phyloP scores from a whole-genome alignment of 2,329 filamentous ascomycete genomes.

The Rugonectria rugulosa region DNA sequence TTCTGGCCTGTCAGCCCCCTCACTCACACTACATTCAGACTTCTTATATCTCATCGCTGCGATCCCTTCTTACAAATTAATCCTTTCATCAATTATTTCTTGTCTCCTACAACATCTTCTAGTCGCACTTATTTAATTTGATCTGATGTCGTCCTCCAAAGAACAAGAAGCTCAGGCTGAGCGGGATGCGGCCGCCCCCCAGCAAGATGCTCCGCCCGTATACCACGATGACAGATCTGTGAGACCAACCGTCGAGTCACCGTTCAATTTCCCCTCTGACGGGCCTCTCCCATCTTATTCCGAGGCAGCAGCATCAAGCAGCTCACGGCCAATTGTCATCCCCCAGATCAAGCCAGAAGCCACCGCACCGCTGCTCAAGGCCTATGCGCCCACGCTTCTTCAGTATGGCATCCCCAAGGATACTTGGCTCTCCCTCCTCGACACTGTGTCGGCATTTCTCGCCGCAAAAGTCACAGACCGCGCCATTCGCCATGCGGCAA shows the following conservation, averaged over 20 bases:
- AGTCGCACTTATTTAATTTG: not conserved
- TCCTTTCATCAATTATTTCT: no score
- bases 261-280: conserved; percentile 51
- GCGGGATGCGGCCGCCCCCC: not conserved
- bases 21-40: no score
- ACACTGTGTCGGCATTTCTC: conserved; percentile 55
- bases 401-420: conserved; percentile 46
- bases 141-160: conserved; percentile 10
- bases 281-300: conserved; percentile 42
- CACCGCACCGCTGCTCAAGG: conserved; percentile 48
- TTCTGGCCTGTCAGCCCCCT: no score
- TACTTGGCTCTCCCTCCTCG: conserved; percentile 46
- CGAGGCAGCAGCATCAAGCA: conserved; percentile 22
- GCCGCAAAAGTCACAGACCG: conserved; percentile 53
- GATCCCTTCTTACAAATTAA: no score
- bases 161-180: conserved; percentile 11
- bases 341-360: conserved; percentile 47
- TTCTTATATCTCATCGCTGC: no score
- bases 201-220: conserved; percentile 6
- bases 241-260: conserved; percentile 43
- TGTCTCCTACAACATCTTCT: not conserved
- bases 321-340: conserved; percentile 47
- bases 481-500: conserved; percentile 52
- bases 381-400: conserved; percentile 49
- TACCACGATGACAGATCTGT: not conserved